Conservation (phyloP, 192 early-diverging fungal genomes). For the Funneliformis geosporum region DNA sequence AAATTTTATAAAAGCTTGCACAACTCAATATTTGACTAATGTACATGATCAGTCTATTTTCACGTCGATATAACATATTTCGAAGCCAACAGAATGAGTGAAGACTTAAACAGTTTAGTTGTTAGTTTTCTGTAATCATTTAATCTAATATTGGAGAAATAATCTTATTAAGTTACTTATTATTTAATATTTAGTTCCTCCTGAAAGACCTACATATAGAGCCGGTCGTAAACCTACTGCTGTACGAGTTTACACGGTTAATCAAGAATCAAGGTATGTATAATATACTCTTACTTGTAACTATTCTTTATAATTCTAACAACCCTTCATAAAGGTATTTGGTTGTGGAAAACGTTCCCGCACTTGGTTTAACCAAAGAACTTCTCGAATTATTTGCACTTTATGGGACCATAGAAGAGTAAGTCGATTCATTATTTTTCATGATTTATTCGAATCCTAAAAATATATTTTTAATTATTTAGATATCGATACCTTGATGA, state of each 20-base stretch:
- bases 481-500: constrained; percentile 34
- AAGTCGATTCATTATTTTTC: background rate
- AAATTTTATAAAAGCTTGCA: no score
- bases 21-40: no score
- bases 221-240: constrained; percentile 35
- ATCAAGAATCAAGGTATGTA: constrained; percentile 34
- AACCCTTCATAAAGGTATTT: constrained; percentile 25
- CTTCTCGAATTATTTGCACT: constrained; percentile 27
- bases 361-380: constrained; percentile 28
- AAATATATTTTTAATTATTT: background rate
- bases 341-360: constrained; percentile 35
- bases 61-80: no score
- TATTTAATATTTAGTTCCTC: no score
- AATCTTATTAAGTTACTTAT: no score
- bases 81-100: background rate
- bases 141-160: no score
- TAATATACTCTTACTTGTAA: no score
- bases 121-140: background rate
- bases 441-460: no score
- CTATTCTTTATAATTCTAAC: no score
- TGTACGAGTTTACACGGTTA: constrained; percentile 33
- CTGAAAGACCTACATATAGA: constrained; percentile 34
- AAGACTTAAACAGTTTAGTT: background rate
- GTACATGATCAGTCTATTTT: no score
- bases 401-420: constrained; percentile 36